Base-by-base conservation (phyloP, 1,284 basidiomycete genomes). In the Pisolithus thermaeus region DNA sequence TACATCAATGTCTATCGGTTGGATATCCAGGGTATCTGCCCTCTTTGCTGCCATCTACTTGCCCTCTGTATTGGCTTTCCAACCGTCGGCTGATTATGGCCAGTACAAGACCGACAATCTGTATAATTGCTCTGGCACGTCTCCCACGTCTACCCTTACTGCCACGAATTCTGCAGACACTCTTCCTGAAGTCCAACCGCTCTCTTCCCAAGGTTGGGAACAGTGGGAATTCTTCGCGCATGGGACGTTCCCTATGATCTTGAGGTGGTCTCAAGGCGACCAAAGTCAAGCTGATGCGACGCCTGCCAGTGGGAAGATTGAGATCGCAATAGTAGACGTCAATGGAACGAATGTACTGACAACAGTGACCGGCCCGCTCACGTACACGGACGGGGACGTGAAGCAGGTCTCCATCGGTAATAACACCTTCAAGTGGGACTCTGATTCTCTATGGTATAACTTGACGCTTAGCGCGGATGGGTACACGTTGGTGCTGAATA, bases 51-150 rank as follows among this genome's bases (percentile, higher is more conserved):
- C 23, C 39, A 14, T 9, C 22, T 22, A 23, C 5, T 22, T 41
- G 20, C 39, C 39, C 5, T 22, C 39, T 9, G 52, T 16, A 14
- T 44, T 43, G 4, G 42, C 45, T 14, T 52, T 57, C 40, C 52
- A 56, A 16, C 46, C 48, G 22, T 52, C 52, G 14, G 42, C 54
- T 7, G 54, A 57, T 22, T 56, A 57, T 16, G 48, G 39, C 16
- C 28, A 28, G 32, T 52, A 42, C 28, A 51, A 49, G 44, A 56
- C 54, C 20, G 18, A 36, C 18, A 56, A 51, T 22, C 36, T 56
- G 4, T 56, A 57, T 38, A 53, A 57, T 23, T 56, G 56, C 36
- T 52, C 56, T 7, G 51, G 56, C 0, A 12, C 40, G 3, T 25
- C 49, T 7, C 22, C 30, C 1, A 6, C 23, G 5, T 57, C 56